phyloP scores from a whole-genome alignment of 192 early-diverging fungal genomes.

The Entomortierella parvispora region DNA sequence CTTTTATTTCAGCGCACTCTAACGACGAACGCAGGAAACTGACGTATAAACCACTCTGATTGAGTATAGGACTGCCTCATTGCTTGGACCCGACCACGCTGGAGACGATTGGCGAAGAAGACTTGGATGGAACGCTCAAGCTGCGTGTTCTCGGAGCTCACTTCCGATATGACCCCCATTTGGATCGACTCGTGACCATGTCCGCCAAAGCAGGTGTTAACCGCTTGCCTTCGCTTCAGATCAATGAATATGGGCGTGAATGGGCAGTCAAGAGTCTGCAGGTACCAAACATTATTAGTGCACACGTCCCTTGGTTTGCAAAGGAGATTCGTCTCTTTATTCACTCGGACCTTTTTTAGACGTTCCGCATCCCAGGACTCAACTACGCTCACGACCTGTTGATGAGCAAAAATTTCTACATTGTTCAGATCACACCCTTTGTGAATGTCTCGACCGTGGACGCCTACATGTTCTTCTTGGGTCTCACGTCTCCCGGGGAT shows the following conservation, averaged over 20 bases:
- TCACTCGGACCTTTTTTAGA: slow-evolving; percentile 8
- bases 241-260: slow-evolving; percentile 46
- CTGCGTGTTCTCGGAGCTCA: slow-evolving; percentile 40
- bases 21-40: background rate
- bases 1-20: background rate
- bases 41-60: background rate
- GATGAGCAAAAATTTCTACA: slow-evolving; percentile 47
- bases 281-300: slow-evolving; percentile 16
- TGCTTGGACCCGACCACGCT: slow-evolving; percentile 45
- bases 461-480: slow-evolving; percentile 43
- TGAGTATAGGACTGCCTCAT: slow-evolving; percentile 25
- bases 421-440: slow-evolving; percentile 50
- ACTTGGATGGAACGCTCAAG: slow-evolving; percentile 18
- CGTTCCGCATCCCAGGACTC: slow-evolving; percentile 38
- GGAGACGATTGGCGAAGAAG: slow-evolving; percentile 47
- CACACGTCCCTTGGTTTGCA: no score
- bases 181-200: slow-evolving; percentile 46
- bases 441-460: slow-evolving; percentile 36
- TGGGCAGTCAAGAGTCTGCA: slow-evolving; percentile 43
- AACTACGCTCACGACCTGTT: slow-evolving; percentile 50
- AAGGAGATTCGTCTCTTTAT: no score
- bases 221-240: slow-evolving; percentile 32
- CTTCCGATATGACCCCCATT: slow-evolving; percentile 43
- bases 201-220: slow-evolving; percentile 42
- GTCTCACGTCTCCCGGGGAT: slow-evolving; percentile 42